Base-by-base conservation (phyloP, 441 rosid species). In the Eugenia klotzschiana region DNA sequence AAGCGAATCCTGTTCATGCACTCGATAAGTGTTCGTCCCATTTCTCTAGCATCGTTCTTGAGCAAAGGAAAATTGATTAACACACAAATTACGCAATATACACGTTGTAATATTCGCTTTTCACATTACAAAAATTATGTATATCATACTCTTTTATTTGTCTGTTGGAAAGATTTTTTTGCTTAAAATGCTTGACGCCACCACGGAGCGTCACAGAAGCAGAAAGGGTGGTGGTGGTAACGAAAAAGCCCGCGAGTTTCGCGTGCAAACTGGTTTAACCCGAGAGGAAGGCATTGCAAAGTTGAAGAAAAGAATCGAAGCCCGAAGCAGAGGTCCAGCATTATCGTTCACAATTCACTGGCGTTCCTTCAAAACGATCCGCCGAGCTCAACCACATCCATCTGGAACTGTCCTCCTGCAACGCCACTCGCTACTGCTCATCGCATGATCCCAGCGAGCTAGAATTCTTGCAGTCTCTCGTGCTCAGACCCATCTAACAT, bases 51-150 rank as follows among this genome's bases (percentile, higher is more conserved):
- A 69, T 69, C 77, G 8, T 69, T 69, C 77, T 4, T 37, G 10
- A 69, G 77, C 6, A 69, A 37, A 9, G 2, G 15, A 29, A 60
- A 37, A 37, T 33, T 10, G 77, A 0, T 37, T 37, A 11, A 33
- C 46, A 9, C 8, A 3, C 37, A 4, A 3, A 9, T 69, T 49
- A 49, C 51, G 9, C 25, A 69, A 33, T 33, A 69, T 2, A 5
- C 0, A 5, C 0, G 0, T 0, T 69, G 10, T 37, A 2, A 37
- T 33, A 7, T 69, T 64, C 15, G 15, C 22, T 9, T 10, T 69
- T 4, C 13, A n/a, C 60, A n/a, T 55, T 55, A n/a, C 27, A 55
- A 25, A 4, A 55, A 26, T n/a, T 55, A 33, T 11, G 11, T 4
- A 20, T 18, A 10, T 2, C 41, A 0, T 27, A 2, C 15, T 58